Conservation (phyloP, 164 flowering plant species). For the Taxillus chinensis region DNA sequence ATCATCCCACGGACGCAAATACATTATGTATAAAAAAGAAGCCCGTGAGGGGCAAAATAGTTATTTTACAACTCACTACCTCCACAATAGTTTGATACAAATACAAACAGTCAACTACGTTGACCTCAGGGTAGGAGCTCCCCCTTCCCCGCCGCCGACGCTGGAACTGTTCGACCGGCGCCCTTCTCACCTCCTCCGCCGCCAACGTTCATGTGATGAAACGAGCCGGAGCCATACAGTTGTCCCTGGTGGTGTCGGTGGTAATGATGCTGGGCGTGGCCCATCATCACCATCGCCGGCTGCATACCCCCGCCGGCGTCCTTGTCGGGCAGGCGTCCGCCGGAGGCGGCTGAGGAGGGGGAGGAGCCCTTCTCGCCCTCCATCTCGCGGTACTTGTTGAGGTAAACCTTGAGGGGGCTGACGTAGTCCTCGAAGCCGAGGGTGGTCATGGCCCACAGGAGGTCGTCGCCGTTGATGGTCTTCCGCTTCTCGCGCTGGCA, state of each 20-base stretch:
- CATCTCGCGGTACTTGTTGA: conserved; percentile 40
- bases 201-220: conserved; percentile 8
- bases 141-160: conserved; percentile 8
- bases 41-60: background rate
- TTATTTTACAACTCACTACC: background rate
- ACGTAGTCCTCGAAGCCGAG: conserved; percentile 45
- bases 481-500: conserved; percentile 46
- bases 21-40: no score
- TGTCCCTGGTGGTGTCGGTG: conserved; percentile 17
- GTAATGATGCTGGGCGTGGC: background rate
- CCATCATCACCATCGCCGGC: conserved; percentile 15
- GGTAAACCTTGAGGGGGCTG: conserved; percentile 33
- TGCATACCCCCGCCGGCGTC: conserved; percentile 19
- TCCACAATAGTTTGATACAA: no score
- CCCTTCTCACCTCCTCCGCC: conserved; percentile 5
- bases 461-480: conserved; percentile 48
- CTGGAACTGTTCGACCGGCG: conserved; percentile 1
- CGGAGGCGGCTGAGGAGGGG: conserved; percentile 8
- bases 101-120: conserved; percentile 8
- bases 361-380: conserved; percentile 24
- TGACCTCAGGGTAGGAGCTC: conserved; percentile 11
- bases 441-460: conserved; percentile 42
- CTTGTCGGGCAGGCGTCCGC: conserved; percentile 12
- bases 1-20: no score
- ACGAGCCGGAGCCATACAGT: conserved; percentile 16